A percentile compares a stretch with the other conserved stretches of the same genome.
These are phyloP conservation scores for Telfairia occidentalis DNA, from an alignment of 331 rosid genomes.

Conservation along the genomic window DNA sequence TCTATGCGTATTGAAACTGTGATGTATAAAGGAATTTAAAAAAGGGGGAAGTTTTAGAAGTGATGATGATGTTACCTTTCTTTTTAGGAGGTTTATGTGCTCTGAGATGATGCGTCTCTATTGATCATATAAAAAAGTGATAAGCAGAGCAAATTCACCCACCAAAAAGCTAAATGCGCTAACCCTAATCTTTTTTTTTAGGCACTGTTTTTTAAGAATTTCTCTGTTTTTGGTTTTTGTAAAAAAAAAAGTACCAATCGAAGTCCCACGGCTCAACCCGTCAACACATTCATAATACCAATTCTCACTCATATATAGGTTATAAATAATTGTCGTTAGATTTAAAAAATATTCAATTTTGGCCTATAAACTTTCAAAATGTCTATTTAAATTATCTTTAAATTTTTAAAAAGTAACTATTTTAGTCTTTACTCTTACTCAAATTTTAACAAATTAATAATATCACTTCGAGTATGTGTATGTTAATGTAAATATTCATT, in stretches of 20 bases:
- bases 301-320: too few relatives aligned
- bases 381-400: too few relatives aligned
- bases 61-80: slow-evolving; percentile 19
- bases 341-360: too few relatives aligned
- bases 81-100: slow-evolving; percentile 22
- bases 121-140: not conserved
- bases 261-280: not conserved
- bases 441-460: too few relatives aligned
- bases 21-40: not conserved
- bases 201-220: not conserved
- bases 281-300: too few relatives aligned
- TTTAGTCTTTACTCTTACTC: too few relatives aligned
- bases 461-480: too few relatives aligned
- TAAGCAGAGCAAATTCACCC: not conserved
- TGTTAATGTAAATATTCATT: too few relatives aligned
- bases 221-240: not conserved
- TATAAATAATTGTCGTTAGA: too few relatives aligned
- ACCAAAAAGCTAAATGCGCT: not conserved
- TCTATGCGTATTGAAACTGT: not conserved
- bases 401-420: too few relatives aligned
- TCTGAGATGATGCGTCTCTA: slow-evolving; percentile 32
- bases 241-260: not conserved
- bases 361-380: too few relatives aligned
- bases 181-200: not conserved
- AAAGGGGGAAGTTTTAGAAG: not conserved